Base-by-base conservation (phyloP, 2,329 filamentous ascomycete genomes). In the Aspergillus nomiae region DNA sequence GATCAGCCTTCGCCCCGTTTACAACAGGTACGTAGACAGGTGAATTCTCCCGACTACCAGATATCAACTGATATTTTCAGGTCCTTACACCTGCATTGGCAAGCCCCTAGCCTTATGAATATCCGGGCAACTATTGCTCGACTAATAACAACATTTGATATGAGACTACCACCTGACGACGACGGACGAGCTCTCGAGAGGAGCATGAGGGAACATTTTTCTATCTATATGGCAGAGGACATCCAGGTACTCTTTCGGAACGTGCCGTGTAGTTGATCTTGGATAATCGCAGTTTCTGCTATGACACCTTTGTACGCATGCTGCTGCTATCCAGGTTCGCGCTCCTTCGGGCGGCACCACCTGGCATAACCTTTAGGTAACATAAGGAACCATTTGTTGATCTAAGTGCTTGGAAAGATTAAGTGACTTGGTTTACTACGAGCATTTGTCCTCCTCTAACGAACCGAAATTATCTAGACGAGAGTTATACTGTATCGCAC, bases 1-100 rank as follows among this genome's bases (percentile, higher is more conserved):
- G 71, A 54, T 64, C 66, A 5, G 75, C 76, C 2, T 79, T 76
- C 65, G 70, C 69, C 3, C 77, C 77, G 1, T 80, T 79, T 60
- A 70, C 67, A 2, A 66, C 66, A 9, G 77, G 76, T 73, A 61
- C 21, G n/a, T 55, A 11, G 7, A 30, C 46, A n/a, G 11, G 4
- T 28, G 8, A 32, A n/a, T 21, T 30, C 14, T 10, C 14, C 14
- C 11, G 16, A 10, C 7, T 26, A 51, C n/a, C 4, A 30, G 9
- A n/a, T 30, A 51, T n/a, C 26, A 51, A 28, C 9, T 30, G 16
- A 30, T 51, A 19, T 6, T 19, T 19, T 57, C 26, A 62, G 60
- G 55, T 2, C 36, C 60, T 6, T 56, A 63, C 26, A 46, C 50
- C 14, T 63, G 50, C 26, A 60, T 63, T 38, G 57, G 61, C n/a